Base-by-base conservation (phyloP, 768 basidiomycete species). In the Suillus alpinus region DNA sequence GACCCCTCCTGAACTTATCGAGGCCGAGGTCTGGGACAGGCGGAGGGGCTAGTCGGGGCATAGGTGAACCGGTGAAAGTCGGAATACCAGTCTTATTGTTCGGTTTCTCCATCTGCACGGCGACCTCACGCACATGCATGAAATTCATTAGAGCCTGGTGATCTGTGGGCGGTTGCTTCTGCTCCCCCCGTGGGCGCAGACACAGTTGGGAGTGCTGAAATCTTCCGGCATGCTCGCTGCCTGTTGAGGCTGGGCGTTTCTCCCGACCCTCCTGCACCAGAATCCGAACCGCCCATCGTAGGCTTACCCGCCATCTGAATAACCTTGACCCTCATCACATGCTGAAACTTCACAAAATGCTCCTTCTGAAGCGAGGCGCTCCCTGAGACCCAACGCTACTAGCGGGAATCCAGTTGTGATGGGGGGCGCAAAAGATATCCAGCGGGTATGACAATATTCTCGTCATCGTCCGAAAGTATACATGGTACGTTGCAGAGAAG, bases 91-190 rank as follows among this genome's bases (percentile, higher is more conserved):
- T 78, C 67, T 81, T 80, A 55, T 86, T 83, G 4, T 76, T 66
- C 65, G 79, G 60, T 63, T 82, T 84, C 61, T 81, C 79, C 76
- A 82, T 78, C 62, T 83, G 85, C 32, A 73, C 65, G 6, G 67
- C 73, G 12, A 77, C 39, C 47, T 62, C 65, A 34, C 68, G 69
- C 31, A 68, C 61, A 31, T 68, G 69, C 71, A 67, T 71, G 51
- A 74, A 67, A 14, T 72, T 68, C 3, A 67, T 37, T 51, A 72
- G 18, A 32, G 64, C 57, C 37, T 74, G 73, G 6, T 66, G 63
- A 37, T 73, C 73, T 39, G 68, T 18, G 26, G 61, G 26, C 1
- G 13, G 9, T 2, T 57, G 37, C 56, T 67, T 72, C 12, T 62
- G 63, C 29, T 72, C 72, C 18, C n/a, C 67, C 69, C 5, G n/a